A percentile compares a stretch with the other conserved stretches of the same genome.
These are phyloP conservation scores for Lizonia empirigonia DNA, from an alignment of 2,329 filamentous ascomycete genomes.

Conservation along the genomic window DNA sequence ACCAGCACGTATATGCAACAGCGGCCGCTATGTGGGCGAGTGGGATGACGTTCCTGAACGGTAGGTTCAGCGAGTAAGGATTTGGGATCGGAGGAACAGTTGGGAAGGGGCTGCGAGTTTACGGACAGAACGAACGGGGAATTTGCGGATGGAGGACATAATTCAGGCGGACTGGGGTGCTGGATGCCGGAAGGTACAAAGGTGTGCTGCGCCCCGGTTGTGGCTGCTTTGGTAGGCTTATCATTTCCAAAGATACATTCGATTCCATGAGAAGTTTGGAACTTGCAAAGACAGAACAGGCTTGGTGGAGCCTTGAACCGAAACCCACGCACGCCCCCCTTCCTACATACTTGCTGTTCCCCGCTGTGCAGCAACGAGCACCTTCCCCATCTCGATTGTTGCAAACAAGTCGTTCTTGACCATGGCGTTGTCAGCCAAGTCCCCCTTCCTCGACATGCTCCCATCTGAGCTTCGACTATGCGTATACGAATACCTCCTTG, in stretches of 20 bases:
- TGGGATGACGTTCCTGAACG: slow-evolving; percentile 3
- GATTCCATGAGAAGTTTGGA: slow-evolving; percentile 10
- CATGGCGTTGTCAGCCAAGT: neutral
- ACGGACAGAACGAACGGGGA: neutral
- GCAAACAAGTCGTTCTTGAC: slow-evolving; percentile 1
- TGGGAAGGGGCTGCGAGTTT: slow-evolving; percentile 13
- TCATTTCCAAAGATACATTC: neutral
- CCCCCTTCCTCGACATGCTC: slow-evolving; percentile 28
- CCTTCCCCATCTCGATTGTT: neutral
- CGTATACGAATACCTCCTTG: slow-evolving; percentile 40
- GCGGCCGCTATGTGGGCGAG: slow-evolving; percentile 6
- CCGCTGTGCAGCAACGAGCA: slow-evolving; percentile 4
- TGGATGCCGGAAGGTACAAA: slow-evolving; percentile 7
- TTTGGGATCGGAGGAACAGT: neutral
- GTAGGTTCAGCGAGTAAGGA: slow-evolving; percentile 15
- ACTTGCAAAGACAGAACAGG: slow-evolving; percentile 17
- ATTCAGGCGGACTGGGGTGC: neutral
- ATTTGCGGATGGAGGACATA: slow-evolving; percentile 7
- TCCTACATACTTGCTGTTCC: slow-evolving; percentile 11
- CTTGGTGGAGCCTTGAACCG: slow-evolving; percentile 15
- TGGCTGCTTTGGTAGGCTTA: slow-evolving; percentile 2
- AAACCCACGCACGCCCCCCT: slow-evolving; percentile 5
- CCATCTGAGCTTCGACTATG: slow-evolving; percentile 38
- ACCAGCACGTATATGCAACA: slow-evolving; percentile 11
- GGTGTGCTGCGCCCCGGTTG: neutral